phyloP scores from a whole-genome alignment of 768 basidiomycete species.

The Lanmaoa rubissima region DNA sequence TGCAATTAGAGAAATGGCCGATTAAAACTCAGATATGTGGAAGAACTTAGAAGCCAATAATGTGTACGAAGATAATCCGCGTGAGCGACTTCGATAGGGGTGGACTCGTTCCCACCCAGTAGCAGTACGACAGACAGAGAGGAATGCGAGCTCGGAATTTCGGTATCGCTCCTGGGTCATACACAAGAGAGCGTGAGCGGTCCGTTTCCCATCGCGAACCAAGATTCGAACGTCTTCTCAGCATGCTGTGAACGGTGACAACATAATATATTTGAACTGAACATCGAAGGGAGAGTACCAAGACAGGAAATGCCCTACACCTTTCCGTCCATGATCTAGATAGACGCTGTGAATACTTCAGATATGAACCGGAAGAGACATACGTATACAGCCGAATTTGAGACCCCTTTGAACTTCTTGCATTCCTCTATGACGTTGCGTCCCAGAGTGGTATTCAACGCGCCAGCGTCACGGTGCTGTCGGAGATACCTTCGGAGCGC shows the following conservation, averaged over 20 bases:
- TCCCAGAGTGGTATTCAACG: constrained; percentile 49
- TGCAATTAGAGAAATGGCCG: too few species aligned
- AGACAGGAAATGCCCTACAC: constrained; percentile 5
- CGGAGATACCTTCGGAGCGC: constrained; percentile 54
- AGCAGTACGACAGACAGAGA: neutral
- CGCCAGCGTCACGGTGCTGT: constrained; percentile 49
- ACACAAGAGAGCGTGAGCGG: neutral
- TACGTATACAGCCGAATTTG: constrained; percentile 34
- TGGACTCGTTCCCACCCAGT: neutral
- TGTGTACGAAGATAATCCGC: too few species aligned
- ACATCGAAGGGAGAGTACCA: neutral
- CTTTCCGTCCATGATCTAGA: constrained; percentile 24
- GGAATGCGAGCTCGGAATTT: neutral
- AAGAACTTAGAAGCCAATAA: too few species aligned
- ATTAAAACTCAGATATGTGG: neutral
- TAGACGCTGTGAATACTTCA: neutral
- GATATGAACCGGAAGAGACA: neutral
- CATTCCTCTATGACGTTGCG: constrained; percentile 61
- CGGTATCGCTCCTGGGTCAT: neutral
- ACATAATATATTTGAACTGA: neutral
- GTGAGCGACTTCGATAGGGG: neutral
- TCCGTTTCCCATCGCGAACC: neutral
- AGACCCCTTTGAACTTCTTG: constrained; percentile 54
- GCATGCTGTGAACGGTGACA: too few species aligned
- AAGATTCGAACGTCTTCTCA: too few species aligned